Percentiles rank a stretch among this genome's conserved stretches.
phyloP scores from a whole-genome alignment of 768 basidiomycete species.

The Neoboletus brunneissimus region DNA sequence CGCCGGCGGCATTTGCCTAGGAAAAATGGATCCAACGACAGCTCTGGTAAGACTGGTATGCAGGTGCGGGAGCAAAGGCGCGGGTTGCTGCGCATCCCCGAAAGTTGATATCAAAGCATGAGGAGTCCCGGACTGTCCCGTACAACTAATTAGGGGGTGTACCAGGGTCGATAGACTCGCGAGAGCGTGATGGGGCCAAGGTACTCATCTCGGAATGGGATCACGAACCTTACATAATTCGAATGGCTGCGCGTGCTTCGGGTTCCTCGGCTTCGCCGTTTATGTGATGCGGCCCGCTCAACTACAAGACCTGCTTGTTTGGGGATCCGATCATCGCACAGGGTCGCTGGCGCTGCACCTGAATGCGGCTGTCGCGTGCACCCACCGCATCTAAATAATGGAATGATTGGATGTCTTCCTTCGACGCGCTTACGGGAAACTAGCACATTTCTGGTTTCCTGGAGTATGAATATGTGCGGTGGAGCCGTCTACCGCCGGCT shows the following conservation, averaged over 20 bases:
- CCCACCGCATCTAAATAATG: background rate
- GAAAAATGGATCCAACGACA: background rate
- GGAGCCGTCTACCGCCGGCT: too few species aligned
- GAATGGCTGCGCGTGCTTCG: background rate
- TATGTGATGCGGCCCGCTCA: background rate
- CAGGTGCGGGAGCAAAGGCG: background rate
- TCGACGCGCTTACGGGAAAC: background rate
- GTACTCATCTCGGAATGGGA: background rate
- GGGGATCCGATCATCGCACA: slow-evolving; percentile 11
- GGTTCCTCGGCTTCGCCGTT: background rate
- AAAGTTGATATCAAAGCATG: background rate
- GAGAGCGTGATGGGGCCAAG: background rate
- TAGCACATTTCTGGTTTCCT: background rate
- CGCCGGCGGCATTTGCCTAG: slow-evolving; percentile 2
- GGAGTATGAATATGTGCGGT: background rate
- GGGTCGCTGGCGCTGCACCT: background rate
- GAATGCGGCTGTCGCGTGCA: slow-evolving; percentile 13
- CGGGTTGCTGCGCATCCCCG: background rate
- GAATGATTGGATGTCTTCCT: background rate
- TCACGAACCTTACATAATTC: slow-evolving; percentile 1
- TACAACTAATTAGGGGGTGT: background rate
- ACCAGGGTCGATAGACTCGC: slow-evolving; percentile 12
- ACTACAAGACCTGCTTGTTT: slow-evolving; percentile 14
- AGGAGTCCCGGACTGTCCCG: slow-evolving; percentile 5
- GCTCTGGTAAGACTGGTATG: background rate